These are phyloP conservation scores for Pythium dissotocum DNA, from an alignment of 352 stramenopile species.

Conservation along the genomic window DNA sequence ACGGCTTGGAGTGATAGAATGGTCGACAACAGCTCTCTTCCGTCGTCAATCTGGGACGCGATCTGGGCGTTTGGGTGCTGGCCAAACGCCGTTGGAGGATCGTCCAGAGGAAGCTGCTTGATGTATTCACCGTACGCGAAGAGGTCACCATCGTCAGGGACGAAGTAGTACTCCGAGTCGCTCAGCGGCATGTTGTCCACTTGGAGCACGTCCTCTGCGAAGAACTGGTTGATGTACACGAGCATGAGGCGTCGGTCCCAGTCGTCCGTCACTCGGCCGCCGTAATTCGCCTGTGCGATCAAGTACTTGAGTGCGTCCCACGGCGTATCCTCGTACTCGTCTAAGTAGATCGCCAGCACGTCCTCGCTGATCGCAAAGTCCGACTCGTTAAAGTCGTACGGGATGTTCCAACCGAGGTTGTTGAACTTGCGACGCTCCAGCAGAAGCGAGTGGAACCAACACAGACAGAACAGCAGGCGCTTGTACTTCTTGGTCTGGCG, in stretches of 20 bases:
- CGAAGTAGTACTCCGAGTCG: slow-evolving; percentile 92
- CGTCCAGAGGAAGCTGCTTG: slow-evolving; percentile 84
- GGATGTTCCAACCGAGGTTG: slow-evolving; percentile 96
- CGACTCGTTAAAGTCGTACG: slow-evolving; percentile 97
- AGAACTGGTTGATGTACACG: slow-evolving; percentile 96
- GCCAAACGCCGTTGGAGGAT: slow-evolving; percentile 92
- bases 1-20: slow-evolving; percentile 90
- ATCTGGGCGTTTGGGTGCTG: slow-evolving; percentile 97
- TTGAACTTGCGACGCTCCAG: slow-evolving; percentile 97
- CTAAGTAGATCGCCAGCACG: slow-evolving; percentile 94
- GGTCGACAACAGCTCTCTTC: slow-evolving; percentile 85
- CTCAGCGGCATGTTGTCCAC: slow-evolving; percentile 87
- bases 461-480: slow-evolving; percentile 93
- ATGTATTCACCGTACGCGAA: slow-evolving; percentile 91
- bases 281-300: slow-evolving; percentile 96
- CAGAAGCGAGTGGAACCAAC: slow-evolving; percentile 96
- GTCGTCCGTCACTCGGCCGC: slow-evolving; percentile 95
- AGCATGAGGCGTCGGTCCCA: slow-evolving; percentile 95
- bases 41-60: slow-evolving; percentile 93
- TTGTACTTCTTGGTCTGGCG: slow-evolving; percentile 90
- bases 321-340: slow-evolving; percentile 91
- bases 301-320: slow-evolving; percentile 96
- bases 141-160: slow-evolving; percentile 92
- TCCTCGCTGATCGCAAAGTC: slow-evolving; percentile 97
- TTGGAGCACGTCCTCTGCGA: slow-evolving; percentile 87